Evolutionary conservation across 106 monocot species (phyloP).

Genomic region (Apostasia shenzhenica): DNA sequence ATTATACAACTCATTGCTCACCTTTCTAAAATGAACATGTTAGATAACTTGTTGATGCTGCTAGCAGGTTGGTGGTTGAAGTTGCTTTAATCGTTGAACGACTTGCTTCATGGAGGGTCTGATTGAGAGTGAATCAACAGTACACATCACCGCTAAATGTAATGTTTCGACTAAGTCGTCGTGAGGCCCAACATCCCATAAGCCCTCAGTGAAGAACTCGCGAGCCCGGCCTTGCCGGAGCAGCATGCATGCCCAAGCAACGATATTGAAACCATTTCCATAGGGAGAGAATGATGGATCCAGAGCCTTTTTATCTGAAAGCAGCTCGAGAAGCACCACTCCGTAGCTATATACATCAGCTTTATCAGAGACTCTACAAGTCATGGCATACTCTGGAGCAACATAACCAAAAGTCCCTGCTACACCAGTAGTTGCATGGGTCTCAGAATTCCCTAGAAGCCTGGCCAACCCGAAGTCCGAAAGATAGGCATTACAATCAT

Average conservation of each 20-base stretch:
- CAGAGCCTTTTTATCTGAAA: constrained; percentile 22
- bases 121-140: constrained; percentile 49
- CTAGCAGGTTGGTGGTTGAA: constrained; percentile 39
- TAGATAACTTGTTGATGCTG: not conserved
- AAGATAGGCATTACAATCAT: constrained; percentile 58
- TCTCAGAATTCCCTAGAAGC: constrained; percentile 70
- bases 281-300: constrained; percentile 28
- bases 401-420: constrained; percentile 80
- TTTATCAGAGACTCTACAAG: constrained; percentile 27
- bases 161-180: constrained; percentile 55
- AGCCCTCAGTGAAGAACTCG: constrained; percentile 54
- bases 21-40: constrained; percentile 18
- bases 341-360: constrained; percentile 28
- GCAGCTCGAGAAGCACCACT: constrained; percentile 21
- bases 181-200: constrained; percentile 52
- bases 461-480: constrained; percentile 80
- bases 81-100: constrained; percentile 62
- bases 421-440: constrained; percentile 74
- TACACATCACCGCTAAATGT: constrained; percentile 54
- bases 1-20: constrained; percentile 22
- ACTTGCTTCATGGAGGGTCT: constrained; percentile 73
- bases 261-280: constrained; percentile 31
- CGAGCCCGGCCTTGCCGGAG: constrained; percentile 39
- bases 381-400: constrained; percentile 31
- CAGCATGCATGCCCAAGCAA: constrained; percentile 42